A percentile compares a stretch with the other conserved stretches of the same genome.
Conservation (phyloP, 108 stramenopile species). For the Bacterosira constricta region DNA sequence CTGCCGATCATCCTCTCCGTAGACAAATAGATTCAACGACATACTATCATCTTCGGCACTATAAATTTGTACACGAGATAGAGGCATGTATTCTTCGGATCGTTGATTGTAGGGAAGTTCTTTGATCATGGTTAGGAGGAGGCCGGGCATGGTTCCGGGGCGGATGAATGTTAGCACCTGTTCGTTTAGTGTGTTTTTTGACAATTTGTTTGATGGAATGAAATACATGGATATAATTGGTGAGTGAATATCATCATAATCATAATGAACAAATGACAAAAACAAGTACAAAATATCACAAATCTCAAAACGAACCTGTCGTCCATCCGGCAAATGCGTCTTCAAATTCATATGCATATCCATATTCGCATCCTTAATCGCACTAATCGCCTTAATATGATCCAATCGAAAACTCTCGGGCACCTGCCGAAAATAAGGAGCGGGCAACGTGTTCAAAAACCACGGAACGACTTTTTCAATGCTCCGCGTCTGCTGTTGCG, state of each 20-base stretch:
- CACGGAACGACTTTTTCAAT: constrained; percentile 92
- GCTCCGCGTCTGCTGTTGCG: constrained; percentile 62
- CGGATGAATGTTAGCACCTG: constrained; percentile 85
- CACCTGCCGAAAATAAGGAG: constrained; percentile 89
- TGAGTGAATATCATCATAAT: not conserved
- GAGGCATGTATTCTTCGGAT: constrained; percentile 54
- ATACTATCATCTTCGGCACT: constrained; percentile 84
- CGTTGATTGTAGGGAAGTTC: constrained; percentile 63
- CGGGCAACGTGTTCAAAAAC: constrained; percentile 96
- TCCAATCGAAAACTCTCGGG: constrained; percentile 90
- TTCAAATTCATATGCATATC: constrained; percentile 82
- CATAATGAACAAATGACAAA: not conserved
- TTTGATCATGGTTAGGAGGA: constrained; percentile 79
- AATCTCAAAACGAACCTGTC: constrained; percentile 21
- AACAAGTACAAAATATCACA: not conserved
- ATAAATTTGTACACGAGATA: constrained; percentile 88
- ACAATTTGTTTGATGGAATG: too few relatives aligned
- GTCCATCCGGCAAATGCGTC: constrained; percentile 71
- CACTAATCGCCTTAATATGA: constrained; percentile 95
- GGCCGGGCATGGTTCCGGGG: constrained; percentile 82
- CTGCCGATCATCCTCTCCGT: constrained; percentile 53
- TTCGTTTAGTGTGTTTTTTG: not conserved
- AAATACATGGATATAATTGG: not conserved
- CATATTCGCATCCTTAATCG: constrained; percentile 82
- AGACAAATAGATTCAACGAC: constrained; percentile 93